A percentile compares a stretch with the other conserved stretches of the same genome.
Evolutionary conservation across 495 filamentous ascomycete genomes (phyloP).

Genomic region (Sordaria brevicollis): DNA sequence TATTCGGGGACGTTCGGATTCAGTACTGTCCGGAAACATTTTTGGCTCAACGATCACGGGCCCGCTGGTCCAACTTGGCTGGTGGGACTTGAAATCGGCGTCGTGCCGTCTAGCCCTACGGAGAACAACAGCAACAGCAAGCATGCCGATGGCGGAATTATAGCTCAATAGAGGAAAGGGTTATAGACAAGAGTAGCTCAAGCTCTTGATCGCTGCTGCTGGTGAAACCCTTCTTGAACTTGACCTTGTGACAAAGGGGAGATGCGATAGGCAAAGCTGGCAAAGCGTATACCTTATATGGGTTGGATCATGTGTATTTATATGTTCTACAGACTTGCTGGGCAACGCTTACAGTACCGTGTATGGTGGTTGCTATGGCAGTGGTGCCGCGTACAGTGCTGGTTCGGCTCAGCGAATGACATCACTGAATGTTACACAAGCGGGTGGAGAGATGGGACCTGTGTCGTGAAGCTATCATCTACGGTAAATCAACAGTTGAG

Average conservation of each 20-base stretch:
- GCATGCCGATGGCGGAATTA: background rate
- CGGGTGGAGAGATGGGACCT: background rate
- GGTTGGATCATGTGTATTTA: background rate
- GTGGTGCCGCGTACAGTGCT: constrained; percentile 1
- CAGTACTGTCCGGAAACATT: background rate
- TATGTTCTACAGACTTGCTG: background rate
- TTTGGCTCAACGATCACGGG: background rate
- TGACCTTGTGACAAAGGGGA: background rate
- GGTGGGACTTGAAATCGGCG: background rate
- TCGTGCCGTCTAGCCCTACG: background rate
- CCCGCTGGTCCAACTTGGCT: background rate
- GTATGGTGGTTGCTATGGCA: background rate
- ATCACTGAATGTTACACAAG: constrained; percentile 4
- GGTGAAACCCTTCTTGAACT: background rate
- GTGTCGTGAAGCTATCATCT: background rate
- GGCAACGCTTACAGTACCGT: background rate
- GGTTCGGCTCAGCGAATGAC: constrained; percentile 9
- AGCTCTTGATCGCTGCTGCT: background rate
- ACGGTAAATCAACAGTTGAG: background rate
- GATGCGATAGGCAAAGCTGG: background rate
- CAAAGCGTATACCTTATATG: too few relatives aligned
- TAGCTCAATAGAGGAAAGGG: background rate
- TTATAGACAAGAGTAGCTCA: background rate
- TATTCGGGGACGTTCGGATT: background rate
- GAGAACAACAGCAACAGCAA: background rate